Evolutionary conservation across 108 stramenopile species (phyloP).

Genomic region (Conticribra weissflogii): DNA sequence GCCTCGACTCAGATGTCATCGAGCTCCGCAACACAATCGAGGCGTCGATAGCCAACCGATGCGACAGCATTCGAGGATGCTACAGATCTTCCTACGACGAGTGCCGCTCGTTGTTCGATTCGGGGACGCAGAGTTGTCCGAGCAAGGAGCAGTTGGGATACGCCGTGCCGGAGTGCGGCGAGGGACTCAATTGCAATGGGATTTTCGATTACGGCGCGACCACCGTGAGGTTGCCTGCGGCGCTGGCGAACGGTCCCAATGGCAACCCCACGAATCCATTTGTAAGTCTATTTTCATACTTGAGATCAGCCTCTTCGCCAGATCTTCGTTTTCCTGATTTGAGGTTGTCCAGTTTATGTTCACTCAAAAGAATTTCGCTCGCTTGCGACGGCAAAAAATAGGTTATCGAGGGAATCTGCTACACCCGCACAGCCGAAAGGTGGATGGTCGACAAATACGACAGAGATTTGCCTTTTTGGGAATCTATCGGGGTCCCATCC

Average conservation of each 20-base stretch:
- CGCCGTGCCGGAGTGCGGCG: slow-evolving; percentile 32
- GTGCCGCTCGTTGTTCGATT: slow-evolving; percentile 33
- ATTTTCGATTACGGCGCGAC: slow-evolving; percentile 29
- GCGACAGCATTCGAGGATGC: slow-evolving; percentile 35
- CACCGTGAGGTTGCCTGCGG: slow-evolving; percentile 30
- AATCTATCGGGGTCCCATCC: slow-evolving; percentile 33
- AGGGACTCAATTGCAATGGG: slow-evolving; percentile 31
- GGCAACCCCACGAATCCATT: slow-evolving; percentile 27
- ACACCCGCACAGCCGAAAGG: slow-evolving; percentile 19
- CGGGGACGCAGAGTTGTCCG: slow-evolving; percentile 28
- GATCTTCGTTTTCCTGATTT: no score
- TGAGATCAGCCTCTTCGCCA: no score
- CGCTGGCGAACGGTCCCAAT: slow-evolving; percentile 18
- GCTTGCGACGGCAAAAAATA: not conserved
- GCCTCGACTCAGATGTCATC: slow-evolving; percentile 45
- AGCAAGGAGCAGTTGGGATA: slow-evolving; percentile 19
- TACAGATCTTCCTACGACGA: slow-evolving; percentile 31
- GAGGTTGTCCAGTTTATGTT: not conserved
- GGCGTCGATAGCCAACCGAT: slow-evolving; percentile 26
- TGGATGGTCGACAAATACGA: slow-evolving; percentile 47
- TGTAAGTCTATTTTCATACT: slow-evolving; percentile 16
- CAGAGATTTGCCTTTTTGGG: slow-evolving; percentile 29
- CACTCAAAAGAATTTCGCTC: not conserved
- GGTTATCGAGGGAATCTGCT: slow-evolving; percentile 42
- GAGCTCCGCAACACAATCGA: slow-evolving; percentile 47